Conservation (phyloP, 805 yeast genomes). For the Clavispora asparagi region DNA sequence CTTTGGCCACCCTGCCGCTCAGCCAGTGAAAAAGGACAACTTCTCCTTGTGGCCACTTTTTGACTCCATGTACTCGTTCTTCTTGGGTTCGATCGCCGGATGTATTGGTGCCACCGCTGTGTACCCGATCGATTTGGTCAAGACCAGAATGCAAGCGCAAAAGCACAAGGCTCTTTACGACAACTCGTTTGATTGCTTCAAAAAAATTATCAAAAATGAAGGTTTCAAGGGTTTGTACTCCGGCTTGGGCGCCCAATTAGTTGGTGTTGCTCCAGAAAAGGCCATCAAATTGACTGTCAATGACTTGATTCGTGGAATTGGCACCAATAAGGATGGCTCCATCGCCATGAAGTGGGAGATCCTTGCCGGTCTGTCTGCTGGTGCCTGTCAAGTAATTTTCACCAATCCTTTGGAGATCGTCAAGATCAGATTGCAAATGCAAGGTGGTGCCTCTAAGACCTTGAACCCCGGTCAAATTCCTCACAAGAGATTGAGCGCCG, state of each 20-base stretch:
- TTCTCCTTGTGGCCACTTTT: constrained; percentile 43
- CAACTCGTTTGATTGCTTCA: constrained; percentile 82
- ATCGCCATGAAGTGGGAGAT: constrained; percentile 62
- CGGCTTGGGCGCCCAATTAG: constrained; percentile 88
- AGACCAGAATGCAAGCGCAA: constrained; percentile 97
- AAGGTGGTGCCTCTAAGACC: constrained; percentile 52
- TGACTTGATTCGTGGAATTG: constrained; percentile 74
- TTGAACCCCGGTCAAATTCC: constrained; percentile 35
- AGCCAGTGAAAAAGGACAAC: constrained; percentile 34
- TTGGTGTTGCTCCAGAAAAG: constrained; percentile 98
- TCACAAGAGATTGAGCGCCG: constrained; percentile 47
- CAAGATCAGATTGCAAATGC: constrained; percentile 90
- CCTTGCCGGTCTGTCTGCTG: constrained; percentile 88
- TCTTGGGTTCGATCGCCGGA: constrained; percentile 92
- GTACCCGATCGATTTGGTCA: constrained; percentile 92
- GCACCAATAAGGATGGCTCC: constrained; percentile 42
- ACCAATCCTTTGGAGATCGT: constrained; percentile 96
- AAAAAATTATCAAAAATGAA: constrained; percentile 68
- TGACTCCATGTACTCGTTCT: constrained; percentile 81
- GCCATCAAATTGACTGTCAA: constrained; percentile 94
- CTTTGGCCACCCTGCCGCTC: constrained; percentile 39
- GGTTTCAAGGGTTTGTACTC: constrained; percentile 85
- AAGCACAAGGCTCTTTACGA: constrained; percentile 64
- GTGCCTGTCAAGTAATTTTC: constrained; percentile 93
- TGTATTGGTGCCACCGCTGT: constrained; percentile 98